phyloP scores from a whole-genome alignment of 805 yeast genomes.

The Wickerhamiella parazyma region DNA sequence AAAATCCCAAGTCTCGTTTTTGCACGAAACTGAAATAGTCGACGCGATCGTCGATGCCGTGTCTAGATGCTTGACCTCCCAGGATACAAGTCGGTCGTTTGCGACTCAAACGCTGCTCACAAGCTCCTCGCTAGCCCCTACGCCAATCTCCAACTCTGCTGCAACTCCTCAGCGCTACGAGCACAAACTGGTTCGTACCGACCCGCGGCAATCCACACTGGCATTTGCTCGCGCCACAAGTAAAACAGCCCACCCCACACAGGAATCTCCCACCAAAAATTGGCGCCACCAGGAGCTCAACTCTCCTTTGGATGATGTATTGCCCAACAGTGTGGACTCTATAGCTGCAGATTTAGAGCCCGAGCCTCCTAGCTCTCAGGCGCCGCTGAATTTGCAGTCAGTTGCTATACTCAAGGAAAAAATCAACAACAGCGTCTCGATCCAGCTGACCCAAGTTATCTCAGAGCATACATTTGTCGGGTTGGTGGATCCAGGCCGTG shows the following conservation, averaged over 20 bases:
- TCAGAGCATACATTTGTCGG: constrained; percentile 68
- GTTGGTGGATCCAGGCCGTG: constrained; percentile 51
- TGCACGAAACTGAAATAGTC: constrained; percentile 75
- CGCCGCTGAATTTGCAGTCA: constrained; percentile 18
- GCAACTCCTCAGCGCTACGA: constrained; percentile 34
- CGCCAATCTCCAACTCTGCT: background rate
- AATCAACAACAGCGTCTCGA: constrained; percentile 34
- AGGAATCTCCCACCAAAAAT: constrained; percentile 1
- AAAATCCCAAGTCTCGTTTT: constrained; percentile 76
- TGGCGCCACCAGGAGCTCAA: background rate
- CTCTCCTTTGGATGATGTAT: background rate
- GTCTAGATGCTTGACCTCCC: constrained; percentile 36
- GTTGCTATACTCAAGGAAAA: constrained; percentile 41
- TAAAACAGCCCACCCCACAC: background rate
- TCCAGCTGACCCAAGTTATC: constrained; percentile 52
- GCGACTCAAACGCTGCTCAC: constrained; percentile 36
- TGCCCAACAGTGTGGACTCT: too few species aligned
- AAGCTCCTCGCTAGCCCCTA: background rate
- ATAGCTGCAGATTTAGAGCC: background rate
- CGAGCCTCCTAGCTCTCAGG: background rate
- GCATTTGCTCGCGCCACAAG: constrained; percentile 24
- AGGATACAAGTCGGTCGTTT: constrained; percentile 58
- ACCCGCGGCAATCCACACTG: constrained; percentile 46
- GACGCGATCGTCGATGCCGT: constrained; percentile 40
- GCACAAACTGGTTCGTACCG: constrained; percentile 58